Conservation (phyloP, 805 yeast genomes). For the Nakazawaea anatomiae region DNA sequence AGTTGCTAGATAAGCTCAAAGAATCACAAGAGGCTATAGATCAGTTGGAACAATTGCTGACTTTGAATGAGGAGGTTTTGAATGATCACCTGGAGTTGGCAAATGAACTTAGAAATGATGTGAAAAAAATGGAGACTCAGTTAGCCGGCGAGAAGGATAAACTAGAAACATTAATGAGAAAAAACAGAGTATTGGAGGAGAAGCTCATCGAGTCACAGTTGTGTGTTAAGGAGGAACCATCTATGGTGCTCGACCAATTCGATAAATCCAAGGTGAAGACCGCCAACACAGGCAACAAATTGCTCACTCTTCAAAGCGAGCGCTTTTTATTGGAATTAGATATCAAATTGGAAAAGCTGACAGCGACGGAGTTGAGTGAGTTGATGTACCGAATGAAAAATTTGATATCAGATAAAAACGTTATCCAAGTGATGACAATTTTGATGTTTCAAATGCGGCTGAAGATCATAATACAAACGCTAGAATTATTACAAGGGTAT, state of each 20-base stretch:
- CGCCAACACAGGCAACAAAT: not conserved
- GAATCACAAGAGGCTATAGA: conserved; percentile 30
- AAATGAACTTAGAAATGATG: conserved; percentile 32
- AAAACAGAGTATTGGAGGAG: conserved; percentile 30
- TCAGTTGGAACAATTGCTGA: conserved; percentile 44
- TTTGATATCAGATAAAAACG: not conserved
- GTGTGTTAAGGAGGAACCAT: not conserved
- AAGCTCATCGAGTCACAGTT: not conserved
- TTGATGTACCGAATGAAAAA: no score
- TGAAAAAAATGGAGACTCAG: conserved; percentile 21
- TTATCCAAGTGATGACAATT: not conserved
- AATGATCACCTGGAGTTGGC: conserved; percentile 37
- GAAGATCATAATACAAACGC: not conserved
- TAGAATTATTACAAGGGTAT: not conserved
- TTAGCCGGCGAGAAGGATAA: conserved; percentile 13
- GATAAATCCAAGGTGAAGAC: no score
- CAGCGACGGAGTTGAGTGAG: not conserved
- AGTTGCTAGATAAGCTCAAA: conserved; percentile 27
- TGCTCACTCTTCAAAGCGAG: not conserved
- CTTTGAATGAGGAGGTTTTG: conserved; percentile 45
- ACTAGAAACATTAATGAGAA: conserved; percentile 17
- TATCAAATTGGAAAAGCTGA: not conserved
- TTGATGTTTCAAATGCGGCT: not conserved
- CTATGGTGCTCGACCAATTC: no score
- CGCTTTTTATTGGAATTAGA: not conserved